phyloP scores from a whole-genome alignment of 139 green algal species.

The Auxenochlorella pyrenoidosa region DNA sequence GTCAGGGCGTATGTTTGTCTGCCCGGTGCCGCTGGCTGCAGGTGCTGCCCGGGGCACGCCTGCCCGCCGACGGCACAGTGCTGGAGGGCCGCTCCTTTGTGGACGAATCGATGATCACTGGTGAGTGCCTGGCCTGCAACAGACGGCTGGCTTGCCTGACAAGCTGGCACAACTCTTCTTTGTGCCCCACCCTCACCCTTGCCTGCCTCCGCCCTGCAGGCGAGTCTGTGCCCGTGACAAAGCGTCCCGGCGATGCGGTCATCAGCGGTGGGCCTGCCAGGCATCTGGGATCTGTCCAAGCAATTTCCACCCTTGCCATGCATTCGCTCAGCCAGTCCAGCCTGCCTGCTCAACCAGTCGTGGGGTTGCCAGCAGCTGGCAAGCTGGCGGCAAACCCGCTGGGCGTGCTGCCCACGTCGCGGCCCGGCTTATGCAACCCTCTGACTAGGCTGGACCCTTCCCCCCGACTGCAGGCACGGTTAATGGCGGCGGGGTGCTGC shows the following conservation, averaged over 20 bases:
- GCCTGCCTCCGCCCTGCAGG: slow-evolving; percentile 36
- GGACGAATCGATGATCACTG: slow-evolving; percentile 96
- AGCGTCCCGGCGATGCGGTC: slow-evolving; percentile 69
- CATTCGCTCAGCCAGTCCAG: too few relatives aligned
- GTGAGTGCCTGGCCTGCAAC: too few relatives aligned
- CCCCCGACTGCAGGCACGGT: slow-evolving; percentile 75
- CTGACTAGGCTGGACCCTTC: too few relatives aligned
- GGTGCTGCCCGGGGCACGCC: slow-evolving; percentile 81
- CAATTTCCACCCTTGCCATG: too few relatives aligned
- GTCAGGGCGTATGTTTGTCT: too few relatives aligned
- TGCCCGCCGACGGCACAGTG: slow-evolving; percentile 90
- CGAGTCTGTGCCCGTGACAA: slow-evolving; percentile 79
- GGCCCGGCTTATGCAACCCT: neutral
- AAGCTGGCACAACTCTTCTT: too few relatives aligned
- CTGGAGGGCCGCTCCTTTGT: slow-evolving; percentile 78
- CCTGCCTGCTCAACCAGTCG: neutral
- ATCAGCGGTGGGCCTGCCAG: slow-evolving; percentile 62
- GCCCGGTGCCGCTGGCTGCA: slow-evolving; percentile 6
- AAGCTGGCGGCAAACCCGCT: too few relatives aligned
- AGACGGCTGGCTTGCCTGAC: too few relatives aligned
- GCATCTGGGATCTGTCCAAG: too few relatives aligned
- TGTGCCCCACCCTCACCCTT: too few relatives aligned
- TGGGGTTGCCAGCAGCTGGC: neutral
- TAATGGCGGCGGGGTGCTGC: slow-evolving; percentile 71
- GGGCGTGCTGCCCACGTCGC: neutral